phyloP scores from a whole-genome alignment of 2,329 filamentous ascomycete genomes.

The Boeremia lycopersici region DNA sequence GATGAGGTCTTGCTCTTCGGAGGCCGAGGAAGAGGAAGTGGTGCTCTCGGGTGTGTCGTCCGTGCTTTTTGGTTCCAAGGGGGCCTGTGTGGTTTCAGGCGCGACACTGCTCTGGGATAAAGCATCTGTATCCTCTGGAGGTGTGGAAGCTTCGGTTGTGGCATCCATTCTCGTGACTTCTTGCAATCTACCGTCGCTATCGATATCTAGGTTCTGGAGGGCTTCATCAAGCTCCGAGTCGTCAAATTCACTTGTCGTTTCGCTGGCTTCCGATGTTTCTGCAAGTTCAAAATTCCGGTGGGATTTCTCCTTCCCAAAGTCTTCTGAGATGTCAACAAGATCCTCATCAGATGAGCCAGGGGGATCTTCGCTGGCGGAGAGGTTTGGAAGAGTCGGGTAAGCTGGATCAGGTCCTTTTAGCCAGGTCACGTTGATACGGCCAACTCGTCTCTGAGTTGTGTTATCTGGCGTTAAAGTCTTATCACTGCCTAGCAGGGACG shows the following conservation, averaged over 20 bases:
- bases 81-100: not conserved
- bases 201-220: conserved; percentile 21
- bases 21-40: not conserved
- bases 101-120: too few relatives aligned
- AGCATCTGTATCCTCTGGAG: not conserved
- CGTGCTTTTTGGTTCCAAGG: not conserved
- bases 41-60: not conserved
- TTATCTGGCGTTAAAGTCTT: not conserved
- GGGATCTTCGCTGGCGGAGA: not conserved
- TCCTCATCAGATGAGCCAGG: conserved; percentile 1
- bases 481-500: not conserved
- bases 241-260: conserved; percentile 23
- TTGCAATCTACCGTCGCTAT: conserved; percentile 5
- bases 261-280: not conserved
- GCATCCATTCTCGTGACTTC: not conserved
- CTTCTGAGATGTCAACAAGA: not conserved
- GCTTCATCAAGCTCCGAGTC: conserved; percentile 37
- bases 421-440: conserved; percentile 26
- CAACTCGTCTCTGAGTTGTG: conserved; percentile 20
- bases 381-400: conserved; percentile 24
- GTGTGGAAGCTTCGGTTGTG: not conserved
- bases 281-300: not conserved
- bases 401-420: conserved; percentile 22
- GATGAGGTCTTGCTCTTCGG: not conserved
- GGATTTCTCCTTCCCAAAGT: not conserved